Evolutionary conservation across 2,329 filamentous ascomycete genomes (phyloP).

Genomic region (Bipolaris gigantea): DNA sequence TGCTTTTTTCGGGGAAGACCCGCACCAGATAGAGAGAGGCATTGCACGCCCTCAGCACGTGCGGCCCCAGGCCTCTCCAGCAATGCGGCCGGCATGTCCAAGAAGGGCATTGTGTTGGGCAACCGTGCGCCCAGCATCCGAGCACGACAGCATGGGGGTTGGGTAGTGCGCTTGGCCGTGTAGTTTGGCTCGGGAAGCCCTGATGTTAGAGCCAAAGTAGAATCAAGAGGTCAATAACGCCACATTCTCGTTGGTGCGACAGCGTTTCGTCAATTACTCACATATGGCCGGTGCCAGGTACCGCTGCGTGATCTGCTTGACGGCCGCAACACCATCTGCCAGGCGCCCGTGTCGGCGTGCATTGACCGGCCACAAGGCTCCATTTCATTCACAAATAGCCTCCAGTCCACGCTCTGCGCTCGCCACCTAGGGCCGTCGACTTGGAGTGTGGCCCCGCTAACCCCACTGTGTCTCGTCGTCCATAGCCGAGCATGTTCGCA

Average conservation of each 20-base stretch:
- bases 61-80: constrained; percentile 24
- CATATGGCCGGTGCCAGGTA: constrained; percentile 25
- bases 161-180: constrained; percentile 1
- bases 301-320: constrained; percentile 29
- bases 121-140: constrained; percentile 1
- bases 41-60: constrained; percentile 32
- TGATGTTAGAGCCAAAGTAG: constrained; percentile 11
- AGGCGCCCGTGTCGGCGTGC: constrained; percentile 24
- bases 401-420: constrained; percentile 18
- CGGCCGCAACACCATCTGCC: constrained; percentile 23
- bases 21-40: constrained; percentile 3
- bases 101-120: constrained; percentile 5
- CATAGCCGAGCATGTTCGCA: constrained; percentile 40
- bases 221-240: constrained; percentile 34
- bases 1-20: constrained; percentile 17
- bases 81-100: constrained; percentile 12
- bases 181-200: constrained; percentile 19
- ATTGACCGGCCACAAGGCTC: constrained; percentile 18
- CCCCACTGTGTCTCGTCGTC: constrained; percentile 11
- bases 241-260: constrained; percentile 32
- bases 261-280: constrained; percentile 14
- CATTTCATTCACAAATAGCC: constrained; percentile 4
- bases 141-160: constrained; percentile 4
- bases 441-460: constrained; percentile 20
- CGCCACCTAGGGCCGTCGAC: constrained; percentile 15